Evolutionary conservation across 148 eudicot genomes (phyloP), one percentile per base, ranked within the genome.

Genomic region (Camellia granthamiana): DNA sequence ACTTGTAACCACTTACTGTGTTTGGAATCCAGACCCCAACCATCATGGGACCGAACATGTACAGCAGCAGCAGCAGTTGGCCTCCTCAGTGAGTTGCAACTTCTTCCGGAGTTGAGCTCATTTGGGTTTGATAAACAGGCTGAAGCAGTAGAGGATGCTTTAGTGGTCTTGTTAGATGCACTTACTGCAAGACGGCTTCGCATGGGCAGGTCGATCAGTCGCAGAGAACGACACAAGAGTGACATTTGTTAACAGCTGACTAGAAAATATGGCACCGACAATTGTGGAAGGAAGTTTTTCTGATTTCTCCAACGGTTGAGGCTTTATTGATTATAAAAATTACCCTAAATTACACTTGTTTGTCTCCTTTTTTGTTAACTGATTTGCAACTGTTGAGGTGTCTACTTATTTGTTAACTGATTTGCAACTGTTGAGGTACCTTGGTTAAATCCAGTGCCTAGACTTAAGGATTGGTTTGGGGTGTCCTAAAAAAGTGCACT

Each of bases 1-100:
- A 1, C 38, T 70, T 60, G 15, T 49, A 12, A 43, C 60, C 63
- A 3, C 76, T 21, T 66, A 1, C 16, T 2, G 38, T 72, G 61
- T 64, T 74, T 77, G 72, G 64, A 86, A 65, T 52, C 74, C 81
- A 95, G 99, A 84, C 97, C 99, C 77, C 99, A 95, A 79, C 99
- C 99, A 68, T 91, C 98, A 46, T 90, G 94, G 98, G 99, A 95
- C 76, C 92, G 96, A 46, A 95, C 99, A 12, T 95, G 99, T 81
- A 95, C 99, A 81, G 99, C 99, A 23, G 99, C 92, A 55, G 99
- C 99, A 38, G 99, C 95, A 11, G 87, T 89, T 44, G 89, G 90
- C 38, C 98, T 95, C 79, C 98, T 95, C 38, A 79, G 77, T 55
- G 98, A 95, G 83, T 85, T 95, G 83, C 92, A 92, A 4, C 86